phyloP scores from a whole-genome alignment of 228 moss, liverwort and hornwort species.

The Sphagnum magellanicum region DNA sequence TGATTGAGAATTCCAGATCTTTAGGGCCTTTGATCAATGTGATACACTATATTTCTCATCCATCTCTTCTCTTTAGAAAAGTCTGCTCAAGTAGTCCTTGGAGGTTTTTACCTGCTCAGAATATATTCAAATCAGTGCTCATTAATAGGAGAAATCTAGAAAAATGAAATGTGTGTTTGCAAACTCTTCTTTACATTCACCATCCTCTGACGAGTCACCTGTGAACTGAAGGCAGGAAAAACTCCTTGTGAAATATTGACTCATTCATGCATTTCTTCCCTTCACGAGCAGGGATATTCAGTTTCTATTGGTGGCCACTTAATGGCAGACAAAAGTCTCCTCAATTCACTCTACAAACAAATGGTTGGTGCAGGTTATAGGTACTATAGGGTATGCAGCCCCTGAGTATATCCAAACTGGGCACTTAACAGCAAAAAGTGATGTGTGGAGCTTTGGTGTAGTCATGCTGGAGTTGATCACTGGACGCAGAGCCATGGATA shows the following conservation, averaged over 20 bases:
- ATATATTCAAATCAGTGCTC: too few relatives aligned
- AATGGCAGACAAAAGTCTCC: background rate
- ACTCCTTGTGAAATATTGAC: background rate
- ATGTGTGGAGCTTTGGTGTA: constrained; percentile 89
- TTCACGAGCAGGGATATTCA: background rate
- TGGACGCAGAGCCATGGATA: constrained; percentile 76
- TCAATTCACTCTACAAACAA: background rate
- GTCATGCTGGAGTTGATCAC: constrained; percentile 82
- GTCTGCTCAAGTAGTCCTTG: too few relatives aligned
- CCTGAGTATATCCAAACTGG: constrained; percentile 72
- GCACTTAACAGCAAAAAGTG: constrained; percentile 76
- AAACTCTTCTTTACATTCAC: too few relatives aligned
- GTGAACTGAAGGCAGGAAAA: background rate
- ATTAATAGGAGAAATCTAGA: too few relatives aligned
- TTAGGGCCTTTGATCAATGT: too few relatives aligned
- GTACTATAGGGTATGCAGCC: constrained; percentile 71
- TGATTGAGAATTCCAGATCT: background rate
- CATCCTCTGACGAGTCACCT: too few relatives aligned
- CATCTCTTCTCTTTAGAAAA: too few relatives aligned
- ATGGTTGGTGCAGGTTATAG: constrained; percentile 30
- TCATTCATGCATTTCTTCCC: background rate
- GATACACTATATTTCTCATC: too few relatives aligned
- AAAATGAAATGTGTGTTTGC: too few relatives aligned
- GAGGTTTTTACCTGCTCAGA: too few relatives aligned
- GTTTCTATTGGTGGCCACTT: background rate